Percentiles rank a stretch among this genome's conserved stretches.
Evolutionary conservation across 2,329 filamentous ascomycete genomes (phyloP).

Genomic region (Sporothrix euskadiensis): DNA sequence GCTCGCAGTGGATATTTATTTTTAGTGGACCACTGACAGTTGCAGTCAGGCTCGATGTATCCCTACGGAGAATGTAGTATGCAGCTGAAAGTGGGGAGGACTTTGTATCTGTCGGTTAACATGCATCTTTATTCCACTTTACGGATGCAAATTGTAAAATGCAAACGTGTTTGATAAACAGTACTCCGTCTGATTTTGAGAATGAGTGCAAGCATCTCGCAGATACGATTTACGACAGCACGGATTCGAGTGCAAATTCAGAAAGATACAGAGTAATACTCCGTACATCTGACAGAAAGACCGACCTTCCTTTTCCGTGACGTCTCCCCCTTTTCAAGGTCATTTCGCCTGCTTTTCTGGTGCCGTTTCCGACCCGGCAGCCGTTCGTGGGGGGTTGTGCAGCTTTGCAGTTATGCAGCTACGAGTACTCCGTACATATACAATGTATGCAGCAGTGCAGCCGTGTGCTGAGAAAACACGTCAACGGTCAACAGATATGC

Average conservation of each 20-base stretch:
- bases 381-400: slow-evolving; percentile 11
- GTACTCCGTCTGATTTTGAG: not conserved
- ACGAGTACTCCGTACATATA: too few relatives aligned
- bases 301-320: slow-evolving; percentile 20
- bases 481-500: not conserved
- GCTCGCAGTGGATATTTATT: slow-evolving; percentile 4
- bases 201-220: not conserved
- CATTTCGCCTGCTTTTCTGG: not conserved
- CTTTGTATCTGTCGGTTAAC: not conserved
- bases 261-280: not conserved
- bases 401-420: not conserved
- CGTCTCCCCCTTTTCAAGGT: slow-evolving; percentile 12
- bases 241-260: not conserved
- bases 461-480: not conserved
- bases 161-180: not conserved
- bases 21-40: slow-evolving; percentile 13
- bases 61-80: not conserved
- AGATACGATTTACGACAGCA: slow-evolving; percentile 3
- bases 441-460: too few relatives aligned
- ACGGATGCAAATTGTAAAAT: not conserved
- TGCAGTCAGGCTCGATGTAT: not conserved
- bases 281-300: not conserved
- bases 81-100: not conserved
- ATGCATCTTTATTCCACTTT: not conserved
- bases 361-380: slow-evolving; percentile 11